Evolutionary conservation across 169 alveolate species (phyloP), one percentile per base, ranked within the genome.

Genomic region (Eimeria zaria): DNA sequence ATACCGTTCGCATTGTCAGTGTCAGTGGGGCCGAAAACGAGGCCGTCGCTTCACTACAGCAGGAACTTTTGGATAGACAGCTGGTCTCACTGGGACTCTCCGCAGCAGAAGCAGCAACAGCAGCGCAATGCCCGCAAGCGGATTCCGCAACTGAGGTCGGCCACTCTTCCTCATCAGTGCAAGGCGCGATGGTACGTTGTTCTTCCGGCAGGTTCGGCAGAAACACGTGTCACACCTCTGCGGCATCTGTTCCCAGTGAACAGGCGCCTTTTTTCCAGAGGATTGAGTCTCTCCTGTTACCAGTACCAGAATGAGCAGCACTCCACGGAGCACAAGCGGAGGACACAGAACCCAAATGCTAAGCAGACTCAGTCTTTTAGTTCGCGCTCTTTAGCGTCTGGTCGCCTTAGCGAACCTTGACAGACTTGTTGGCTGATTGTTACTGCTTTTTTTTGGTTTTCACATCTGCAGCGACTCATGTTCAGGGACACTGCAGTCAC

Each of bases 11-110:
- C 20, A 76, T 84, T 39, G 80, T 84, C 22, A 39, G 53, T 44
- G 76, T 55, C 39, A 60, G n/a, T 2, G 64, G 76, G 27, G 58
- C 27, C 36, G 74, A 48, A 27, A 60, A 55, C 22, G 92, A 33
- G 39, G 74, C 73, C 51, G 36, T 84, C 39, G 62, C 51, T 84
- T 58, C 92, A 36, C 92, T 84, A 60, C 78, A 55, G 22, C 55
- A 84, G 76, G 92, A 84, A 60, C 92, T 84, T 36, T 33, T 58
- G 22, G 92, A 84, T 36, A 84, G 78, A 78, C 92, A 84, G 55
- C 78, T 84, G 92, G 92, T 69, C 39, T 30, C 51, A 14, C 92
- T 84, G 1, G 92, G 92, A 22, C 58, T 36, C 33, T 20, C 92
- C 3, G 36, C 76, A 39, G 92, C 76, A 33, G 78, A 36, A n/a